phyloP scores from a whole-genome alignment of 208 protist genomes.

The Acanthamoeba triangularis region DNA sequence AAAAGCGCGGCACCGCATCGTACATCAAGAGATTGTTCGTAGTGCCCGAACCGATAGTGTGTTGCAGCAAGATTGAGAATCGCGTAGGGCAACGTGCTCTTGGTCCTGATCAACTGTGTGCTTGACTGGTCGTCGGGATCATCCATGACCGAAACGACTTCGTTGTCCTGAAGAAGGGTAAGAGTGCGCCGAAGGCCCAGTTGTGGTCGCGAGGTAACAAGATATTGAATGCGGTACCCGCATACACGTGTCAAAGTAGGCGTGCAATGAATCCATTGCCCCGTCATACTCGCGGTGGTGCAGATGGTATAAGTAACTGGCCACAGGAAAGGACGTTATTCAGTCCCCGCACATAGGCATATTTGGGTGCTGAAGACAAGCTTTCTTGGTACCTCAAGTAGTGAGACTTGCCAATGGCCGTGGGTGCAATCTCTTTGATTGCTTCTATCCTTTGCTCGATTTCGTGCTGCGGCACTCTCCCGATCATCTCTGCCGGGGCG shows the following conservation, averaged over 20 bases:
- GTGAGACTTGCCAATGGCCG: conserved; percentile 30
- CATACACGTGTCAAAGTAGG: conserved; percentile 59
- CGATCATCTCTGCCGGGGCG: conserved; percentile 1
- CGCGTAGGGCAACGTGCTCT: conserved; percentile 67
- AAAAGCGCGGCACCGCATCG: background rate
- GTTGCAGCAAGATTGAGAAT: conserved; percentile 56
- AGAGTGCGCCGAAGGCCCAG: background rate
- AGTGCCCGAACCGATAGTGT: conserved; percentile 59
- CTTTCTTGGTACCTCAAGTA: background rate
- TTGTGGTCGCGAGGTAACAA: too few species aligned
- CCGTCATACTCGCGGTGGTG: conserved; percentile 61
- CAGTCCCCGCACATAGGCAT: background rate
- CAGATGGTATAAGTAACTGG: conserved; percentile 57
- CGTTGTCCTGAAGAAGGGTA: conserved; percentile 3
- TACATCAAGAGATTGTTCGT: conserved; percentile 45
- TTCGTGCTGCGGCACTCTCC: conserved; percentile 25
- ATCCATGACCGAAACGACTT: background rate
- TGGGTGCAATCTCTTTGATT: conserved; percentile 43
- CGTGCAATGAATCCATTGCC: conserved; percentile 42
- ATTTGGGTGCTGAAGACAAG: background rate
- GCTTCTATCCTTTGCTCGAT: conserved; percentile 26
- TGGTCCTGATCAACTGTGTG: background rate
- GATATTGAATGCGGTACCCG: background rate
- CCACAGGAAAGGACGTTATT: background rate
- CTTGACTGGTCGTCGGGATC: conserved; percentile 39